phyloP scores from a whole-genome alignment of 352 stramenopile species.

The Saprolegnia diclina region DNA sequence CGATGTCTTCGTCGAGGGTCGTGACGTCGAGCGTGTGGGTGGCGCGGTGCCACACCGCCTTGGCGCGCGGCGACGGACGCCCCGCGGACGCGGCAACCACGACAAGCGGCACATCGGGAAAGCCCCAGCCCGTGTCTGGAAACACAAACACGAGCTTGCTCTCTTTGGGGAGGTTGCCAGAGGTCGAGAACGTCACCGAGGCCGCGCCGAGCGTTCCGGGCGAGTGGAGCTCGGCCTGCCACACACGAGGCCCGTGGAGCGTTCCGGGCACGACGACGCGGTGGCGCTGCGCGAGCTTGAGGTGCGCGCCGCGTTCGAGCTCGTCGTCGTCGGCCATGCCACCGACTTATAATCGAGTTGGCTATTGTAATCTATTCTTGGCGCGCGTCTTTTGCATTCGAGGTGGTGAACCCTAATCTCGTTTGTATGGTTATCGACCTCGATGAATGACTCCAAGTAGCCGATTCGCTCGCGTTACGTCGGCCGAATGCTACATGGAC shows the following conservation, averaged over 20 bases:
- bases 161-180: slow-evolving; percentile 35
- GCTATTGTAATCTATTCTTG: not conserved
- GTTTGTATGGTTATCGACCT: too few species aligned
- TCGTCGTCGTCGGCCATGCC: slow-evolving; percentile 31
- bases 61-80: slow-evolving; percentile 29
- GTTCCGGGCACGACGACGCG: slow-evolving; percentile 44
- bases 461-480: too few species aligned
- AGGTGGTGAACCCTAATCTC: too few species aligned
- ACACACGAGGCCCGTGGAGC: slow-evolving; percentile 38
- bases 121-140: slow-evolving; percentile 51
- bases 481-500: too few species aligned
- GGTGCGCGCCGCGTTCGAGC: slow-evolving; percentile 43
- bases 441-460: too few species aligned
- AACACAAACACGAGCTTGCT: slow-evolving; percentile 45
- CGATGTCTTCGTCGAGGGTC: slow-evolving; percentile 42
- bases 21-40: slow-evolving; percentile 50
- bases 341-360: not conserved
- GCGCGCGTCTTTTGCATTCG: not conserved
- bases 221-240: slow-evolving; percentile 45
- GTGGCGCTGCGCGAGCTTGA: slow-evolving; percentile 70
- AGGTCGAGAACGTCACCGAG: slow-evolving; percentile 47
- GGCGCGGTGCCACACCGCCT: slow-evolving; percentile 34
- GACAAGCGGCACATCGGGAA: slow-evolving; percentile 32
- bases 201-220: slow-evolving; percentile 48
- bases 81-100: slow-evolving; percentile 38